Evolutionary conservation across 371 early-diverging fungal species (phyloP).

Genomic region (Mucor lusitanicus): DNA sequence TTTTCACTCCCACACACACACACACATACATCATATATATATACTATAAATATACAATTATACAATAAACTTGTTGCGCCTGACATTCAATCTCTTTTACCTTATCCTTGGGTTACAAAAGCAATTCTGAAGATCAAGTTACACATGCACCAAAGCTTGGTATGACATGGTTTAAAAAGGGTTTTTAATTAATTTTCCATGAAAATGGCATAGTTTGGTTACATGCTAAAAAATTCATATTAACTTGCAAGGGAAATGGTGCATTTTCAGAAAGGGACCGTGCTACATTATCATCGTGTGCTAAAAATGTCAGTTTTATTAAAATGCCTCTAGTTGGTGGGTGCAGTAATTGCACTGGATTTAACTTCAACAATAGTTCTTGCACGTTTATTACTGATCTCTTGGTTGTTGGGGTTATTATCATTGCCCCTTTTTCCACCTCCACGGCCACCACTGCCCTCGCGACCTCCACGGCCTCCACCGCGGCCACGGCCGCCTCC

Average conservation of each 20-base stretch:
- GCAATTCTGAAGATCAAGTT: not conserved
- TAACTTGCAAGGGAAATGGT: not conserved
- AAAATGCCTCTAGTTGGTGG: not conserved
- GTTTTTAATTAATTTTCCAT: not conserved
- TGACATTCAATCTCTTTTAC: not conserved
- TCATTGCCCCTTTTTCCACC: constrained; percentile 4
- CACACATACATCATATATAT: not conserved
- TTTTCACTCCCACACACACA: not conserved
- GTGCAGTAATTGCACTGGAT: constrained; percentile 3
- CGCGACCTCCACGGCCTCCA: constrained; percentile 16
- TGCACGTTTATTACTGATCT: constrained; percentile 19
- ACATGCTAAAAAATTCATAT: not conserved
- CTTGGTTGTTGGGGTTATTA: constrained; percentile 13
- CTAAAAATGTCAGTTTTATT: constrained; percentile 2
- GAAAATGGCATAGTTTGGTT: not conserved
- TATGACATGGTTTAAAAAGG: not conserved
- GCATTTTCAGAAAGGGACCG: not conserved
- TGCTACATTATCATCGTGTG: not conserved
- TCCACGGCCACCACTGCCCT: constrained; percentile 4
- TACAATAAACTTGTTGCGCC: not conserved
- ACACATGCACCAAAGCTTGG: not conserved
- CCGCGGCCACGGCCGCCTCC: constrained; percentile 20
- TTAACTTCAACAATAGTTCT: constrained; percentile 11
- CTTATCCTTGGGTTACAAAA: not conserved
- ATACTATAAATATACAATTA: not conserved